phyloP scores from a whole-genome alignment of 2,329 filamentous ascomycete genomes.

The Basipetospora sp. region DNA sequence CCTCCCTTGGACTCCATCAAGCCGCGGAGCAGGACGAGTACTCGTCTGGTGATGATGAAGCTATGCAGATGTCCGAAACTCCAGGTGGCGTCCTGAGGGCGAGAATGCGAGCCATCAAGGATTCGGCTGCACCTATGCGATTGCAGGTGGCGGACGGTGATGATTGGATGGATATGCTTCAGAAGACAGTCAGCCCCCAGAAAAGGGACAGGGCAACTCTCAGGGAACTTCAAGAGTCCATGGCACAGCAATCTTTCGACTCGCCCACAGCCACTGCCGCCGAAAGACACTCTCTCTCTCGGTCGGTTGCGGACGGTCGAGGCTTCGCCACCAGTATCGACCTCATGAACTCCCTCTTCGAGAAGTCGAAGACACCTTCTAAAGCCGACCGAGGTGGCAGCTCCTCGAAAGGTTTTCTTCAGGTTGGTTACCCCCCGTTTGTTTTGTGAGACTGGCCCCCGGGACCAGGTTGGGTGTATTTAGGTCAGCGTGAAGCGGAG shows the following conservation, averaged over 20 bases:
- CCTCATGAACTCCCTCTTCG: slow-evolving; percentile 88
- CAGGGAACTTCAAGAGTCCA: slow-evolving; percentile 43
- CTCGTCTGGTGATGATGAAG: slow-evolving; percentile 37
- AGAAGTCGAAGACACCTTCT: slow-evolving; percentile 47
- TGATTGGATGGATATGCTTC: slow-evolving; percentile 87
- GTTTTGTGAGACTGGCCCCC: not conserved
- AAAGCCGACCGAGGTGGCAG: slow-evolving; percentile 37
- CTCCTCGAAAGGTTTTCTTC: slow-evolving; percentile 52
- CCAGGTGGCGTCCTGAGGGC: slow-evolving; percentile 49
- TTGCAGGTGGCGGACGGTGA: slow-evolving; percentile 54
- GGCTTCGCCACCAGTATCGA: slow-evolving; percentile 83
- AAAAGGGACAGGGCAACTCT: slow-evolving; percentile 76
- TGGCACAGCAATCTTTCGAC: slow-evolving; percentile 1
- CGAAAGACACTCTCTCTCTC: not conserved
- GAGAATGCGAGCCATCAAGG: slow-evolving; percentile 48
- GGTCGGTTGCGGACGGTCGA: slow-evolving; percentile 18
- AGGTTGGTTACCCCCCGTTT: slow-evolving; percentile 54
- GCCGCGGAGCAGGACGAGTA: slow-evolving; percentile 58
- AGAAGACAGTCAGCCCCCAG: slow-evolving; percentile 82
- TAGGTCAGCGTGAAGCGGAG: no score
- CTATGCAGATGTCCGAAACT: slow-evolving; percentile 32
- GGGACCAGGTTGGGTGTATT: not conserved
- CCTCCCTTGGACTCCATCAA: slow-evolving; percentile 57
- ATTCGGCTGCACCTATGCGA: slow-evolving; percentile 41
- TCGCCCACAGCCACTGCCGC: slow-evolving; percentile 8